Conservation (phyloP, 2,329 filamentous ascomycete genomes). For the Aspergillus ruber region DNA sequence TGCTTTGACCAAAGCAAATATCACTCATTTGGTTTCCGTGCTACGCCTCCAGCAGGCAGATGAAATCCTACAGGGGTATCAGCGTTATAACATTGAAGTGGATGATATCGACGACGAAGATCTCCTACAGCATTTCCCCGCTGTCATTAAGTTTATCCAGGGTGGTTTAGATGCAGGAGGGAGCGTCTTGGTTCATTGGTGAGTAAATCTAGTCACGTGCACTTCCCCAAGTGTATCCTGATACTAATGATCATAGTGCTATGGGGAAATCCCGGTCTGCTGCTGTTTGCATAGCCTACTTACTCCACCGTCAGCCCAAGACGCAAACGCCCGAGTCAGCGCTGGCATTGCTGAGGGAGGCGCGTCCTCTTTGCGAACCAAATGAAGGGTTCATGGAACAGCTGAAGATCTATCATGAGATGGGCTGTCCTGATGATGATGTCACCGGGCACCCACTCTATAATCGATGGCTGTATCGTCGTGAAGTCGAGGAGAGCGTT, state of each 20-base stretch:
- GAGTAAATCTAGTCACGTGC: slow-evolving; percentile 32
- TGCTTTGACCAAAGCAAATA: slow-evolving; percentile 62
- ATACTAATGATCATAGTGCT: slow-evolving; percentile 55
- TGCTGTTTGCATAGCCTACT: slow-evolving; percentile 73
- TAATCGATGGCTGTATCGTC: slow-evolving; percentile 67
- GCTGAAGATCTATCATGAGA: slow-evolving; percentile 76
- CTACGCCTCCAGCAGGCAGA: slow-evolving; percentile 56
- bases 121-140: slow-evolving; percentile 71
- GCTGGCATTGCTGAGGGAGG: slow-evolving; percentile 61
- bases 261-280: slow-evolving; percentile 95
- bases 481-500: slow-evolving; percentile 60
- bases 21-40: slow-evolving; percentile 89
- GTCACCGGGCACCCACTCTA: slow-evolving; percentile 68
- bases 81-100: slow-evolving; percentile 73
- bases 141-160: slow-evolving; percentile 76
- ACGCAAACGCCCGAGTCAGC: slow-evolving; percentile 57
- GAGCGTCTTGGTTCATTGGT: slow-evolving; percentile 64
- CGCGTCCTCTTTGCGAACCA: slow-evolving; percentile 73
- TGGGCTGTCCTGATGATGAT: slow-evolving; percentile 67
- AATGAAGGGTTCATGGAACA: slow-evolving; percentile 90
- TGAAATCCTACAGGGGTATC: slow-evolving; percentile 55
- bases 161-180: slow-evolving; percentile 59
- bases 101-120: slow-evolving; percentile 90
- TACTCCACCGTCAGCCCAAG: slow-evolving; percentile 59
- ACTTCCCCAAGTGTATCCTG: not conserved